These are phyloP conservation scores for Fraxinus greggii DNA, from an alignment of 305 asterid species.

Conservation along the genomic window DNA sequence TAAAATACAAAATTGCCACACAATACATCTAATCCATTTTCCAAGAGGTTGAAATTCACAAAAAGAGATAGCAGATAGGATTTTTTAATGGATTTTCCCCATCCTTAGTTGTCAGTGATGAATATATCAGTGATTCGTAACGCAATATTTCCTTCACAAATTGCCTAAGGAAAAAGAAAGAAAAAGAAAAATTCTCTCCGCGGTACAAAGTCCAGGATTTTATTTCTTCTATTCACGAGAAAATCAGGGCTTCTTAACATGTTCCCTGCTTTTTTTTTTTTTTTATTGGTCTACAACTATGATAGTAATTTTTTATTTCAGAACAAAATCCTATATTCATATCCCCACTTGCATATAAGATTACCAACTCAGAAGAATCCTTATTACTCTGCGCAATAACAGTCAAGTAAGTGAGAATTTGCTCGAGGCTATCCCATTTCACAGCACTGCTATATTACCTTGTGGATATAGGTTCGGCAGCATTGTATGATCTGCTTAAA, in stretches of 20 bases:
- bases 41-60: neutral
- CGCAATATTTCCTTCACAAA: neutral
- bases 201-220: neutral
- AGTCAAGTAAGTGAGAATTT: constrained; percentile 8
- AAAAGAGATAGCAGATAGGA: neutral
- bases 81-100: neutral
- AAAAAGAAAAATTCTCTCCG: neutral
- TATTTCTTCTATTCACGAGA: neutral
- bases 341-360: neutral
- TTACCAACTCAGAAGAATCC: neutral
- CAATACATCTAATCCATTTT: neutral
- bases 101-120: neutral
- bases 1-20: neutral
- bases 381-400: constrained; percentile 6
- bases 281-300: neutral
- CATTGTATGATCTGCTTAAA: constrained; percentile 47
- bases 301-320: neutral
- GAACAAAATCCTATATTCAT: neutral
- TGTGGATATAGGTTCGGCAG: constrained; percentile 44
- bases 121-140: neutral
- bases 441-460: constrained; percentile 39
- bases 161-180: neutral
- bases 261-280: neutral
- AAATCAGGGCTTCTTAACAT: neutral
- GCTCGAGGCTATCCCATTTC: constrained; percentile 15